phyloP scores from a whole-genome alignment of 495 filamentous ascomycete species.

The Cryomyces minteri region DNA sequence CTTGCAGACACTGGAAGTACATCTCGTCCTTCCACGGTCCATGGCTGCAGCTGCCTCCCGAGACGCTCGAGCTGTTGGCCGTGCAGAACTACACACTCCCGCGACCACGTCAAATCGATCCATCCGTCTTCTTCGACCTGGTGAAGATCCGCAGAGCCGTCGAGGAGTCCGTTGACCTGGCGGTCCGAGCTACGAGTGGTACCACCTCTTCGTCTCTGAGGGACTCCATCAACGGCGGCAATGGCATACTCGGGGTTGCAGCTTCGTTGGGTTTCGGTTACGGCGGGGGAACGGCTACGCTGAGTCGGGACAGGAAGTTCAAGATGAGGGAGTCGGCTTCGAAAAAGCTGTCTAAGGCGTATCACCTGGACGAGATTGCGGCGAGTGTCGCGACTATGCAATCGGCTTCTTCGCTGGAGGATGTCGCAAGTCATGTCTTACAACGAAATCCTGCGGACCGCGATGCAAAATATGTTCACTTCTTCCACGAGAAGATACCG shows the following conservation, averaged over 20 bases:
- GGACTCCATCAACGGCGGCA: slow-evolving; percentile 32
- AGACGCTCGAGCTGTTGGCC: slow-evolving; percentile 60
- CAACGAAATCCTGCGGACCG: slow-evolving; percentile 40
- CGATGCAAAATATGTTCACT: slow-evolving; percentile 68
- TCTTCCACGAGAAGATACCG: slow-evolving; percentile 79
- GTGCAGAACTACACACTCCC: slow-evolving; percentile 61
- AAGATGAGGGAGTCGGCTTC: slow-evolving; percentile 60
- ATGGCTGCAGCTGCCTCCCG: slow-evolving; percentile 71
- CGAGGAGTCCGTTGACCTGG: slow-evolving; percentile 57
- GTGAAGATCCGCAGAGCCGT: slow-evolving; percentile 61
- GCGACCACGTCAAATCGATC: slow-evolving; percentile 58
- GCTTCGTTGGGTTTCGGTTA: slow-evolving; percentile 37
- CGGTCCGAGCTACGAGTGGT: slow-evolving; percentile 56
- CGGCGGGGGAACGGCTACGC: slow-evolving; percentile 38
- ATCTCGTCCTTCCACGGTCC: slow-evolving; percentile 72
- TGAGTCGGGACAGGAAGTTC: slow-evolving; percentile 55
- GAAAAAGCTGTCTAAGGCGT: slow-evolving; percentile 55
- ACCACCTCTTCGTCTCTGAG: slow-evolving; percentile 36
- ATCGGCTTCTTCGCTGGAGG: slow-evolving; percentile 55
- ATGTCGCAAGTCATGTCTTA: slow-evolving; percentile 55
- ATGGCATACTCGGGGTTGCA: slow-evolving; percentile 31
- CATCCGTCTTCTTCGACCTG: slow-evolving; percentile 64
- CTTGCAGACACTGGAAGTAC: slow-evolving; percentile 55
- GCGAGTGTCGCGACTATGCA: slow-evolving; percentile 73
- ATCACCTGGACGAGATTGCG: slow-evolving; percentile 62